These are phyloP conservation scores for Phytophthora boehmeriae DNA, from an alignment of 352 stramenopile species.

Conservation along the genomic window DNA sequence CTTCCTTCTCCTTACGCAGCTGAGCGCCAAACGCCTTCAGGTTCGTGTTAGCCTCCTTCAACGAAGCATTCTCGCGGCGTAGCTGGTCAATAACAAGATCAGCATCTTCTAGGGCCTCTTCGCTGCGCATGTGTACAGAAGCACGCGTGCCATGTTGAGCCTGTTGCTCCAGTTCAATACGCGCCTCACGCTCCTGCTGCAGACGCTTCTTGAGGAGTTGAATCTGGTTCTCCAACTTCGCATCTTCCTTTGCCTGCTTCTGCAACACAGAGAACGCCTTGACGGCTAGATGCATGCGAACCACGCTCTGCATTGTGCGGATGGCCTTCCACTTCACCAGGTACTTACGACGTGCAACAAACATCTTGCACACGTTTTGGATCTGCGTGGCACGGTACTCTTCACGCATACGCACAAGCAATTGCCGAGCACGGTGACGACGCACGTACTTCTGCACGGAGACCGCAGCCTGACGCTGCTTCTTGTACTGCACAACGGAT, in stretches of 20 bases:
- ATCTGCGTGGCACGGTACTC: conserved; percentile 81
- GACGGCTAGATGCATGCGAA: conserved; percentile 82
- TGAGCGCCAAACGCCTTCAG: conserved; percentile 84
- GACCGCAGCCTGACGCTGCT: conserved; percentile 62
- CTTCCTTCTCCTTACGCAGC: conserved; percentile 90
- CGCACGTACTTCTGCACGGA: conserved; percentile 72
- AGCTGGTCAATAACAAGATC: conserved; percentile 88
- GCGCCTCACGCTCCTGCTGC: conserved; percentile 88
- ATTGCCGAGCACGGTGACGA: conserved; percentile 60
- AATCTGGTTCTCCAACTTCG: conserved; percentile 97
- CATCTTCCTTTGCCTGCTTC: conserved; percentile 92
- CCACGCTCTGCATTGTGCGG: conserved; percentile 78
- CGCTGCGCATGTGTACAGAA: conserved; percentile 82
- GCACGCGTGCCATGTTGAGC: conserved; percentile 61
- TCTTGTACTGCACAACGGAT: conserved; percentile 57
- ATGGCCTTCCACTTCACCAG: conserved; percentile 71
- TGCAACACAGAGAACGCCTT: conserved; percentile 76
- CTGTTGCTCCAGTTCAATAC: conserved; percentile 82
- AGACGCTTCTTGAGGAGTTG: conserved; percentile 91
- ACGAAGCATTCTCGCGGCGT: conserved; percentile 72
- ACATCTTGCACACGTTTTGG: conserved; percentile 88
- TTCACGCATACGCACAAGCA: conserved; percentile 65
- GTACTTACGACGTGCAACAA: conserved; percentile 68
- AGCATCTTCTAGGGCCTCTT: conserved; percentile 79
- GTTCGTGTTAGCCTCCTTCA: conserved; percentile 88